These are phyloP conservation scores for Luffa aegyptiaca DNA, from an alignment of 306 rosid genomes.

Conservation along the genomic window DNA sequence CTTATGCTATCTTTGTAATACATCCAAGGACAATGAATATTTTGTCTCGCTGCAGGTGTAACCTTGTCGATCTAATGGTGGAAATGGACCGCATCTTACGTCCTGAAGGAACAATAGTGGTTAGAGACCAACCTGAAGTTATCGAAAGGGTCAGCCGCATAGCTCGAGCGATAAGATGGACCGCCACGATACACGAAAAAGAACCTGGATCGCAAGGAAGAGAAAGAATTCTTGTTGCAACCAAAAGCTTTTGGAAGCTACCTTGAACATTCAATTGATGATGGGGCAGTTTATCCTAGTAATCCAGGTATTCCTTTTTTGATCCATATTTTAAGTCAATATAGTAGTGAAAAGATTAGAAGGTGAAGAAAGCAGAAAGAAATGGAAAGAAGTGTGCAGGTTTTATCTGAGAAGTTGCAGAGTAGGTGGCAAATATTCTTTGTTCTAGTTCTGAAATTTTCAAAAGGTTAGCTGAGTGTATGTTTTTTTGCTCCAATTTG, in stretches of 20 bases:
- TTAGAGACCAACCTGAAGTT: constrained; percentile 73
- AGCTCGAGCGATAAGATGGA: constrained; percentile 71
- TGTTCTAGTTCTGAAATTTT: background rate
- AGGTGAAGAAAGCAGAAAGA: background rate
- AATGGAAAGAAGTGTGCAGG: background rate
- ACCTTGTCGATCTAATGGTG: constrained; percentile 85
- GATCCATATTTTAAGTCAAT: constrained; percentile 10
- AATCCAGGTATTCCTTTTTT: constrained; percentile 26
- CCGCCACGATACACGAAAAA: constrained; percentile 42
- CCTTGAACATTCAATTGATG: constrained; percentile 40
- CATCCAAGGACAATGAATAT: background rate
- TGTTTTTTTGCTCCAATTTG: background rate
- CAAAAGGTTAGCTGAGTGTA: background rate
- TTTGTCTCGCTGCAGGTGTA: constrained; percentile 42
- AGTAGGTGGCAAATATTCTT: background rate
- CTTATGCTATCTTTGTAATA: background rate
- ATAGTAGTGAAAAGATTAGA: background rate
- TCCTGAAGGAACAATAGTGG: constrained; percentile 75
- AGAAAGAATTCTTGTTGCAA: constrained; percentile 72
- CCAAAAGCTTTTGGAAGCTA: constrained; percentile 62
- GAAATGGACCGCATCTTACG: constrained; percentile 89
- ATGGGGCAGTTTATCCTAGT: constrained; percentile 1
- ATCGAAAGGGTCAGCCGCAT: constrained; percentile 64
- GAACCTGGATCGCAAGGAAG: constrained; percentile 71
- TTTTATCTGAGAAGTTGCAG: constrained; percentile 15